These are phyloP conservation scores for Ballota nigra DNA, from an alignment of 257 asterid genomes.

Conservation along the genomic window DNA sequence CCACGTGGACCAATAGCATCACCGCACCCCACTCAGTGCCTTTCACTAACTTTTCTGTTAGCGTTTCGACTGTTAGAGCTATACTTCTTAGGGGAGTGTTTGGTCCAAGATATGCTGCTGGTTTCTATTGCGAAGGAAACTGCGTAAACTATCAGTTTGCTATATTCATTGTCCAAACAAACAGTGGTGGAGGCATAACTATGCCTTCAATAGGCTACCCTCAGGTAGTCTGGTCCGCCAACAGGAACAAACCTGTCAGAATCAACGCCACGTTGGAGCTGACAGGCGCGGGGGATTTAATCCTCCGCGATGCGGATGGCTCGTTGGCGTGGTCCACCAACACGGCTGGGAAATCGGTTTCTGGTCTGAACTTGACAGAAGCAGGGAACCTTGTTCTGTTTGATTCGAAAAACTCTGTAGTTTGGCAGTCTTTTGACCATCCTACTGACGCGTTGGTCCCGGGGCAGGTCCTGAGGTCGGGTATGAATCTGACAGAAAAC, in stretches of 20 bases:
- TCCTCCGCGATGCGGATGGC: conserved; percentile 40
- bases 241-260: conserved; percentile 31
- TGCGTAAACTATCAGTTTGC: conserved; percentile 43
- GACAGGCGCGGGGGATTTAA: conserved; percentile 35
- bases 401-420: conserved; percentile 15
- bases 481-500: conserved; percentile 35
- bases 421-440: conserved; percentile 53
- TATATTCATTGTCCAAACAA: conserved; percentile 40
- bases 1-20: conserved; percentile 42
- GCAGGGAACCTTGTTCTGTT: conserved; percentile 40
- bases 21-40: conserved; percentile 34
- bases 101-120: conserved; percentile 43
- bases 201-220: conserved; percentile 38
- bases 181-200: conserved; percentile 26
- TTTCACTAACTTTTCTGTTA: conserved; percentile 17
- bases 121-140: conserved; percentile 44
- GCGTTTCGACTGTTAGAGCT: conserved; percentile 30
- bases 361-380: conserved; percentile 38
- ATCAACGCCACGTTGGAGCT: conserved; percentile 41
- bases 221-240: conserved; percentile 60
- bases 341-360: conserved; percentile 36
- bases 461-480: conserved; percentile 35
- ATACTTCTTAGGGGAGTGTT: conserved; percentile 40
- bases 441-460: conserved; percentile 45
- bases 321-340: conserved; percentile 45